Conservation (phyloP, 371 early-diverging fungal species). For the Entomophthora muscae region DNA sequence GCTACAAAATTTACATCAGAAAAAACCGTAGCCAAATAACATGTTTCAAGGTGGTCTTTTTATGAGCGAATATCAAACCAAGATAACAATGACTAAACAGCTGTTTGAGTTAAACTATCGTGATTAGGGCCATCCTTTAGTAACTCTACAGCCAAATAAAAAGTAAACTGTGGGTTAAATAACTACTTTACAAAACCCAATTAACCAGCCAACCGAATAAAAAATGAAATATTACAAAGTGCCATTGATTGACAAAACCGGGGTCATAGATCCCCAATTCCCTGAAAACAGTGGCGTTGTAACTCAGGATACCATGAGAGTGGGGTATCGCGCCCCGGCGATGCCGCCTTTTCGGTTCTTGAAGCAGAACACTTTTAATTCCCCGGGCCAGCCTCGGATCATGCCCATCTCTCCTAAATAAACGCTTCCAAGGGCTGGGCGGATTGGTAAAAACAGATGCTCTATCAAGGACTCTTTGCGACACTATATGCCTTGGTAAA, state of each 20-base stretch:
- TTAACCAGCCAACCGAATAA: no score
- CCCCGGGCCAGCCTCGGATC: constrained; percentile 5
- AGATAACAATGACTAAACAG: no score
- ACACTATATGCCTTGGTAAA: neutral
- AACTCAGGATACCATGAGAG: neutral
- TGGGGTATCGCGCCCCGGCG: neutral
- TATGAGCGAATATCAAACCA: constrained; percentile 8
- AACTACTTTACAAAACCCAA: no score
- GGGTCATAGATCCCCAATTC: constrained; percentile 35
- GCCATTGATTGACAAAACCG: constrained; percentile 67
- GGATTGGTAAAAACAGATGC: constrained; percentile 5
- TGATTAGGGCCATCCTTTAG: no score
- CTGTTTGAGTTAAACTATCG: no score
- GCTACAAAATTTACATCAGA: no score
- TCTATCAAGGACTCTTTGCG: neutral
- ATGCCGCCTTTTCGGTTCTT: constrained; percentile 1
- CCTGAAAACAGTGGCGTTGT: constrained; percentile 1
- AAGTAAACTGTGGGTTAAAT: no score
- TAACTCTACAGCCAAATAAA: no score
- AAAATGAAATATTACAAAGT: no score
- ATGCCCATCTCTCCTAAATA: constrained; percentile 5
- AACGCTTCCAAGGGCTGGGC: neutral
- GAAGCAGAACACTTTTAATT: neutral
- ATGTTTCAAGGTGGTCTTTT: neutral
- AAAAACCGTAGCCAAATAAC: no score